Evolutionary conservation across 2,329 filamentous ascomycete genomes (phyloP).

Genomic region (Alternaria tenuissima): DNA sequence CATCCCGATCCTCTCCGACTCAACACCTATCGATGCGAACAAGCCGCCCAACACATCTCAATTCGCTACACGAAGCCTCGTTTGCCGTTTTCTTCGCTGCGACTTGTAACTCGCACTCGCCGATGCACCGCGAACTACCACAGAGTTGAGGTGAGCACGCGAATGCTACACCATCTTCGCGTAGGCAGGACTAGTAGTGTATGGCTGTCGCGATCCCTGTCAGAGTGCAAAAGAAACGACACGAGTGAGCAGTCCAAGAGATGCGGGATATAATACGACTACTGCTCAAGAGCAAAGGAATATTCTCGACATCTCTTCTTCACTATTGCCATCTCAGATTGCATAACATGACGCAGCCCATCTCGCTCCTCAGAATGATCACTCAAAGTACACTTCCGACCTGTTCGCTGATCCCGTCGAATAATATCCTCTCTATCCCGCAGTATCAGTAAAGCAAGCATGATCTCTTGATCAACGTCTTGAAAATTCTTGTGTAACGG

Average conservation of each 20-base stretch:
- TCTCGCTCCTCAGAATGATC: neutral
- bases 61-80: neutral
- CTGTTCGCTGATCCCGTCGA: too few relatives aligned
- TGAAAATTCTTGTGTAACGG: too few relatives aligned
- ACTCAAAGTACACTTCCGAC: too few relatives aligned
- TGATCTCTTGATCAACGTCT: too few relatives aligned
- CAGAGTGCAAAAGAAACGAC: neutral
- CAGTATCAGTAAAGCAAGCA: too few relatives aligned
- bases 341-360: neutral
- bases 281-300: neutral
- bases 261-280: neutral
- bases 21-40: neutral
- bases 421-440: too few relatives aligned
- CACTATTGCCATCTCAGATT: neutral
- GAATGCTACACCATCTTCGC: neutral
- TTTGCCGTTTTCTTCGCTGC: neutral
- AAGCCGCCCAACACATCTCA: conserved; percentile 2
- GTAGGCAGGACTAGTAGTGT: neutral
- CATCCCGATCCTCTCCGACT: conserved; percentile 20
- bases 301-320: neutral
- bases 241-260: neutral
- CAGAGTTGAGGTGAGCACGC: neutral
- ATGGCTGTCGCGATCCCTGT: neutral
- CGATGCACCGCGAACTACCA: neutral
- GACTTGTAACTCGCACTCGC: rapidly evolving